phyloP scores from a whole-genome alignment of 2,329 filamentous ascomycete species.

The Colletotrichum zoysiae region DNA sequence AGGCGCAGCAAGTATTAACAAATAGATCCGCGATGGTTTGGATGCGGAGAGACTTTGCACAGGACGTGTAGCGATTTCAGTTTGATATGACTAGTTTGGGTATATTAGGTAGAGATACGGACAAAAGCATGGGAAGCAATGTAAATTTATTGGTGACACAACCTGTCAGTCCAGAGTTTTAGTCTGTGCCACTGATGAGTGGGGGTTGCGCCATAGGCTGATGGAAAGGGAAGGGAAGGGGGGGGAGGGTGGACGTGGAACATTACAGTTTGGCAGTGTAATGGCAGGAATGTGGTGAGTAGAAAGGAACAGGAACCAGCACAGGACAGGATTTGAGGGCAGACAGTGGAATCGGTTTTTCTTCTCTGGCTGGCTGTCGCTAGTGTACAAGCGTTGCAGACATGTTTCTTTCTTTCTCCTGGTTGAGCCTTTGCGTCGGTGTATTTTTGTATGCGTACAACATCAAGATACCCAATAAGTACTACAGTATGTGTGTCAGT shows the following conservation, averaged over 20 bases:
- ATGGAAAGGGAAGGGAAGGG: background rate
- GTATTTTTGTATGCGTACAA: constrained; percentile 15
- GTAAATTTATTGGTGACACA: background rate
- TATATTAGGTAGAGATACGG: no score
- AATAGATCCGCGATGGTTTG: background rate
- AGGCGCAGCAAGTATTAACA: background rate
- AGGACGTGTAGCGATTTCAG: background rate
- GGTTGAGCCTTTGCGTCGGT: constrained; percentile 13
- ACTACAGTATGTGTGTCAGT: constrained; percentile 32
- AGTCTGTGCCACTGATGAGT: background rate
- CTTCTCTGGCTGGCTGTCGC: background rate
- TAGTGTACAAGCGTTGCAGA: background rate
- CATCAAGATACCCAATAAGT: constrained; percentile 15
- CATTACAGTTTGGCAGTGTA: background rate
- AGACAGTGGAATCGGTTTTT: background rate
- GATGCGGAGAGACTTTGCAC: background rate
- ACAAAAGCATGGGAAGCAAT: background rate
- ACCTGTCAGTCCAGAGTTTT: constrained; percentile 5
- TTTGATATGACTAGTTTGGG: background rate
- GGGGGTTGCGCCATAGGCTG: background rate
- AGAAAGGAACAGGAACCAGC: background rate
- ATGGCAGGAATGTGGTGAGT: background rate
- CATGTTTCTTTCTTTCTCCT: background rate
- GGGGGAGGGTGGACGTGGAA: background rate
- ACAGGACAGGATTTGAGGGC: background rate